These are phyloP conservation scores for Aspergillus ochraceoroseus DNA, from an alignment of 2,329 filamentous ascomycete genomes.

Conservation along the genomic window DNA sequence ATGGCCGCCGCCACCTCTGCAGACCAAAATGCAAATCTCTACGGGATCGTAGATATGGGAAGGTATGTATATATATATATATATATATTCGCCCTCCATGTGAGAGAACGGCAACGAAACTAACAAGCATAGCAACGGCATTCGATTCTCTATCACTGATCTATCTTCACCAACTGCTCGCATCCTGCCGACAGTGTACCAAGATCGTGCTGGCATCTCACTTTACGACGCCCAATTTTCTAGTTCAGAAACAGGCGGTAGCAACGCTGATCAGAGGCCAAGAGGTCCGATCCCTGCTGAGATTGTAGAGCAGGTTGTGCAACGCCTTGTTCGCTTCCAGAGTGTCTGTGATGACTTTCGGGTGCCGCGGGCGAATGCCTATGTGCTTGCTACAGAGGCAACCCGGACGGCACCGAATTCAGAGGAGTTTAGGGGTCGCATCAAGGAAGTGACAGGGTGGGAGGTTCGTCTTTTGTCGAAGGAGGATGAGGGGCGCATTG, in stretches of 20 bases:
- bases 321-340: slow-evolving; percentile 65
- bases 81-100: neutral
- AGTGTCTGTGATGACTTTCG: slow-evolving; percentile 64
- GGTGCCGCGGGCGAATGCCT: slow-evolving; percentile 60
- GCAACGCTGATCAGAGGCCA: slow-evolving; percentile 15
- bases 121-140: slow-evolving; percentile 62
- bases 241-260: slow-evolving; percentile 25
- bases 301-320: slow-evolving; percentile 62
- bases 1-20: slow-evolving; percentile 6
- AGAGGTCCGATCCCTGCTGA: slow-evolving; percentile 52
- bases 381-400: slow-evolving; percentile 81
- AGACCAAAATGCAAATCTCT: slow-evolving; percentile 22
- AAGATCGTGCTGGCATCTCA: slow-evolving; percentile 73
- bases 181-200: slow-evolving; percentile 70
- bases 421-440: slow-evolving; percentile 60
- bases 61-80: slow-evolving; percentile 29
- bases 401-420: slow-evolving; percentile 76
- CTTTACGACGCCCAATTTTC: slow-evolving; percentile 73
- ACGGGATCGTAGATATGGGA: slow-evolving; percentile 41
- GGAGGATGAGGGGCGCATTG: slow-evolving; percentile 74
- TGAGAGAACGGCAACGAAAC: neutral
- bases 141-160: slow-evolving; percentile 84
- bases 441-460: slow-evolving; percentile 61
- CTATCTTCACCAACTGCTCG: slow-evolving; percentile 66
- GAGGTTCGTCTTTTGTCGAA: slow-evolving; percentile 69